phyloP scores from a whole-genome alignment of 768 basidiomycete genomes.

The Punctularia strigosozonata region DNA sequence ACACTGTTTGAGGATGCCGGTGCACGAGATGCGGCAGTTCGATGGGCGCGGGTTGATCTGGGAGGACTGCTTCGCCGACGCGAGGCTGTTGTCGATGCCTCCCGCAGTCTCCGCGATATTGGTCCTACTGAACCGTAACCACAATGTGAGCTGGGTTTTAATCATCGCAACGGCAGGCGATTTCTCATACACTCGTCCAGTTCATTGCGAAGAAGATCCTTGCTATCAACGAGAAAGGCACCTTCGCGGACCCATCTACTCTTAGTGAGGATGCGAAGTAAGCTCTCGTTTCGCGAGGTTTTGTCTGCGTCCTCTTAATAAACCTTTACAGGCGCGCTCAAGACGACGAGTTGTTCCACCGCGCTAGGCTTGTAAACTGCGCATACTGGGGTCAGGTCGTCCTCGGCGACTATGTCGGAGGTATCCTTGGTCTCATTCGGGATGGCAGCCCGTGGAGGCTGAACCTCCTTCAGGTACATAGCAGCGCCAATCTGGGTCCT shows the following conservation, averaged over 20 bases:
- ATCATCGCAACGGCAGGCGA: background rate
- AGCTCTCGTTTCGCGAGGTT: slow-evolving; percentile 8
- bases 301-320: background rate
- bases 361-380: slow-evolving; percentile 64
- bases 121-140: slow-evolving; percentile 83
- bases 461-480: slow-evolving; percentile 54
- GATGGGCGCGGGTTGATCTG: slow-evolving; percentile 56
- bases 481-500: background rate
- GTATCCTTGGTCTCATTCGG: slow-evolving; percentile 69
- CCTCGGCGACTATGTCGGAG: slow-evolving; percentile 77
- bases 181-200: slow-evolving; percentile 23
- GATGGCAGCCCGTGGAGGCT: slow-evolving; percentile 70
- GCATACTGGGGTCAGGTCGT: slow-evolving; percentile 71
- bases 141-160: slow-evolving; percentile 47
- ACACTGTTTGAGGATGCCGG: no score
- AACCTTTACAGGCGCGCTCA: slow-evolving; percentile 9
- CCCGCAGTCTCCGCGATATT: slow-evolving; percentile 65
- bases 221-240: slow-evolving; percentile 71
- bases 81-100: slow-evolving; percentile 67
- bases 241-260: slow-evolving; percentile 41
- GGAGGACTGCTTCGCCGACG: slow-evolving; percentile 71
- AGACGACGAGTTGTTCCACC: slow-evolving; percentile 67
- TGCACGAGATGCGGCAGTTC: slow-evolving; percentile 41
- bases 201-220: slow-evolving; percentile 70
- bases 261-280: slow-evolving; percentile 48